Evolutionary conservation across 2,329 filamentous ascomycete genomes (phyloP).

Genomic region (Alternaria sp.): DNA sequence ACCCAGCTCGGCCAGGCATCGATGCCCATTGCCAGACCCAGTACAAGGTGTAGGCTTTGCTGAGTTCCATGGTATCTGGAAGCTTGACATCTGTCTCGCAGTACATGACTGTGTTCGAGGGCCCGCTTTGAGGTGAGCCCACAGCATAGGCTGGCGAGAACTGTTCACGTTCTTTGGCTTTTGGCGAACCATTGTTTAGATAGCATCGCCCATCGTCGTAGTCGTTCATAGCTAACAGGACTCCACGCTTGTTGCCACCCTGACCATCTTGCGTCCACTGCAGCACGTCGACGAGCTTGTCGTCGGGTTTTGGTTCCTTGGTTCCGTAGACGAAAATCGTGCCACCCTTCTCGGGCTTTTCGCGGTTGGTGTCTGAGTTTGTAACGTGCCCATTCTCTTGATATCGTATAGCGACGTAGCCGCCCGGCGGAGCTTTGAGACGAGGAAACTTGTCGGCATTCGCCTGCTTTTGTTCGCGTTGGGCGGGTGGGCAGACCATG

Average conservation of each 20-base stretch:
- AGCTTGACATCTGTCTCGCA: slow-evolving; percentile 85
- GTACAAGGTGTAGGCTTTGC: slow-evolving; percentile 79
- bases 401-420: slow-evolving; percentile 58
- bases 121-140: slow-evolving; percentile 39
- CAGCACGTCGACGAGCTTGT: slow-evolving; percentile 70
- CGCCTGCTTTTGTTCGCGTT: slow-evolving; percentile 64
- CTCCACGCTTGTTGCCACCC: slow-evolving; percentile 79
- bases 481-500: slow-evolving; percentile 68
- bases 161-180: slow-evolving; percentile 58
- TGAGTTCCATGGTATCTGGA: slow-evolving; percentile 67
- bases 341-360: slow-evolving; percentile 54
- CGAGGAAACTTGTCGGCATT: slow-evolving; percentile 60
- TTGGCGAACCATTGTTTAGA: slow-evolving; percentile 58
- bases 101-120: too few species aligned
- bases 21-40: slow-evolving; percentile 93
- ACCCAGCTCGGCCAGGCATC: slow-evolving; percentile 5
- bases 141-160: slow-evolving; percentile 62
- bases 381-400: slow-evolving; percentile 60
- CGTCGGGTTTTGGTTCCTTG: slow-evolving; percentile 56
- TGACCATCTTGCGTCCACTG: slow-evolving; percentile 82
- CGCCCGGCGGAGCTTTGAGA: slow-evolving; percentile 62
- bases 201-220: slow-evolving; percentile 94
- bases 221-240: slow-evolving; percentile 76
- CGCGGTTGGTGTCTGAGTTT: slow-evolving; percentile 45
- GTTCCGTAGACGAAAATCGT: slow-evolving; percentile 59